A percentile compares a stretch with the other conserved stretches of the same genome.
Conservation (phyloP, 768 basidiomycete species). For the Trametes elegans region DNA sequence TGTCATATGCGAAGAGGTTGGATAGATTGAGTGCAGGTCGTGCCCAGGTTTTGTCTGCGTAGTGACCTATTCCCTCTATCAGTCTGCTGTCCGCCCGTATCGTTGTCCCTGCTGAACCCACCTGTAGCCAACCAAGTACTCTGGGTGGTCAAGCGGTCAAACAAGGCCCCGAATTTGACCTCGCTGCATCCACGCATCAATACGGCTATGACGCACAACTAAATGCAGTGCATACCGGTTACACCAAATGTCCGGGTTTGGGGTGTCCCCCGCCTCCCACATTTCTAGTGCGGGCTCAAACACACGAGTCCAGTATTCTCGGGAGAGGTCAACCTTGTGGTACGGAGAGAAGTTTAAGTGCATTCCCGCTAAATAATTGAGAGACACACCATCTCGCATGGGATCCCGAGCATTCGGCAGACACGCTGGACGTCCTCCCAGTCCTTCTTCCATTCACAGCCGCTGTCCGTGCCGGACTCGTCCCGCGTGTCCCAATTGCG, state of each 20-base stretch:
- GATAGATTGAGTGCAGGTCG: not conserved
- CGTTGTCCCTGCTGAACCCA: conserved; percentile 28
- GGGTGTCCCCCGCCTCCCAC: conserved; percentile 81
- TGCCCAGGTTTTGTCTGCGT: conserved; percentile 68
- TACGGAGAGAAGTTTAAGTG: not conserved
- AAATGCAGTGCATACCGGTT: conserved; percentile 57
- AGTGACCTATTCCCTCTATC: conserved; percentile 60
- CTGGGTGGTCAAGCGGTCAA: conserved; percentile 53
- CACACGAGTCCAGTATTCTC: conserved; percentile 88
- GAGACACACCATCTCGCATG: conserved; percentile 64
- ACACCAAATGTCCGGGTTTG: conserved; percentile 93
- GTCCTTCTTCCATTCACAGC: conserved; percentile 95
- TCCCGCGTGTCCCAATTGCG: conserved; percentile 92
- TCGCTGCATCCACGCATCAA: conserved; percentile 47
- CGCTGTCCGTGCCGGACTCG: conserved; percentile 72
- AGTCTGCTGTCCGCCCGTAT: not conserved
- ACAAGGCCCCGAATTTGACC: conserved; percentile 86
- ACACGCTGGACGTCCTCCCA: conserved; percentile 89
- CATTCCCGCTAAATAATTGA: not conserved
- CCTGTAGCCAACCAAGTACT: conserved; percentile 80
- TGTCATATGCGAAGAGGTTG: conserved; percentile 9
- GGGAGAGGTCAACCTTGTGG: conserved; percentile 76
- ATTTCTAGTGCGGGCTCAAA: conserved; percentile 80
- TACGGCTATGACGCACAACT: not conserved
- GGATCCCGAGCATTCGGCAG: conserved; percentile 68